phyloP scores from a whole-genome alignment of 2,329 filamentous ascomycete species.

The Didymella sp. region DNA sequence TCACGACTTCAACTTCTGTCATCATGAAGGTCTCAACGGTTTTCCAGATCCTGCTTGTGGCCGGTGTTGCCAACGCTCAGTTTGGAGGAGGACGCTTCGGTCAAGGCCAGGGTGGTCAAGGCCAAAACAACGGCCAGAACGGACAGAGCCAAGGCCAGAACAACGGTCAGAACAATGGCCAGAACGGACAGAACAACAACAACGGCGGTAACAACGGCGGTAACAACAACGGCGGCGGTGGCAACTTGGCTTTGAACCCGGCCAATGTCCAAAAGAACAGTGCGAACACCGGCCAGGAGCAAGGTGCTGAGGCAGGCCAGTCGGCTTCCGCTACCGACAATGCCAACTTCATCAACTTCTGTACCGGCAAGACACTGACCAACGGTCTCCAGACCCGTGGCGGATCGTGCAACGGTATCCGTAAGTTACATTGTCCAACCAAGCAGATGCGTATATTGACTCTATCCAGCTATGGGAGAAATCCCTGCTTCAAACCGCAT shows the following conservation, averaged over 20 bases:
- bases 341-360: slow-evolving; percentile 68
- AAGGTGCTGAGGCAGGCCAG: slow-evolving; percentile 49
- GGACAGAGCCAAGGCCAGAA: slow-evolving; percentile 1
- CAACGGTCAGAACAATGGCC: slow-evolving; percentile 12
- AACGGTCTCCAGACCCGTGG: slow-evolving; percentile 60
- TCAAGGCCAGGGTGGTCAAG: slow-evolving; percentile 14
- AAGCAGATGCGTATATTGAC: not conserved
- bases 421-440: slow-evolving; percentile 35
- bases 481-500: slow-evolving; percentile 61
- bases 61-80: slow-evolving; percentile 46
- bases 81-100: slow-evolving; percentile 26
- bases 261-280: slow-evolving; percentile 55
- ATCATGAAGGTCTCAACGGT: slow-evolving; percentile 49
- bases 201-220: not conserved
- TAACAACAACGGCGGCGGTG: slow-evolving; percentile 25
- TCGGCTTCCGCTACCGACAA: slow-evolving; percentile 56
- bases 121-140: slow-evolving; percentile 25
- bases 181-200: slow-evolving; percentile 22
- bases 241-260: slow-evolving; percentile 43
- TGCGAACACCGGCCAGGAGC: slow-evolving; percentile 50
- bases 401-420: slow-evolving; percentile 64
- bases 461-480: slow-evolving; percentile 59
- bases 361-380: slow-evolving; percentile 60
- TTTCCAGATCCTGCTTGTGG: slow-evolving; percentile 44
- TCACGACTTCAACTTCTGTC: slow-evolving; percentile 11